Evolutionary conservation across 768 basidiomycete species (phyloP).

Genomic region (Russula virescens): DNA sequence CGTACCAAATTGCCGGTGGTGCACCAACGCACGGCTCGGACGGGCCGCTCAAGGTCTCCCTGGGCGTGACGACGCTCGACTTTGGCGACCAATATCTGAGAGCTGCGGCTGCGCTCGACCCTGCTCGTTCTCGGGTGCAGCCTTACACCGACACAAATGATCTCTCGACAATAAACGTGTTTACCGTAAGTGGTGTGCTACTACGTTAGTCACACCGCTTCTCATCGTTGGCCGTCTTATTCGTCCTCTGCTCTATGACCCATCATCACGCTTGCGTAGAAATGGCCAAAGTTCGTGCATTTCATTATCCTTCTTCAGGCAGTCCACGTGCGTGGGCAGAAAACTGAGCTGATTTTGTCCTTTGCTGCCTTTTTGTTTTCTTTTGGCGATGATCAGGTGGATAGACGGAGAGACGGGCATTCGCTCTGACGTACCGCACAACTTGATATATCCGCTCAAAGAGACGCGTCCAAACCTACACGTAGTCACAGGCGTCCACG

Average conservation of each 20-base stretch:
- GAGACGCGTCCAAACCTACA: conserved; percentile 31
- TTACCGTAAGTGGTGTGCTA: conserved; percentile 24
- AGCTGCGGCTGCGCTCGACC: conserved; percentile 26
- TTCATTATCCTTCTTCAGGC: too few species aligned
- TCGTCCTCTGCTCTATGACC: neutral
- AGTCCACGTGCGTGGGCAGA: neutral
- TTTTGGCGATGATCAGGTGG: conserved; percentile 40
- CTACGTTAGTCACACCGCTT: neutral
- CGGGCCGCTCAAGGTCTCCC: conserved; percentile 40
- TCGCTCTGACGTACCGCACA: conserved; percentile 50
- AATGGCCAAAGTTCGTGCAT: conserved; percentile 46
- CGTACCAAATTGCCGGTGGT: conserved; percentile 31
- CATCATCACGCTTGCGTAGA: conserved; percentile 32
- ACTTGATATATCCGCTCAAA: conserved; percentile 33
- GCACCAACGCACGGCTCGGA: conserved; percentile 39
- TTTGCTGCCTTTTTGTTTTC: too few species aligned
- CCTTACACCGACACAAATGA: conserved; percentile 25
- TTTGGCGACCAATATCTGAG: conserved; percentile 29
- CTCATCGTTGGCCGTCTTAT: neutral
- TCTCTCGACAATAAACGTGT: conserved; percentile 27
- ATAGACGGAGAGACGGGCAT: conserved; percentile 45
- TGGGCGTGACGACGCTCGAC: conserved; percentile 26
- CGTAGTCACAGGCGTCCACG: conserved; percentile 31
- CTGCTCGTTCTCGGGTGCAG: conserved; percentile 18
- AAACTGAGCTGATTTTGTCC: neutral